Evolutionary conservation across 768 basidiomycete genomes (phyloP).

Genomic region (Hydnum rufescens): DNA sequence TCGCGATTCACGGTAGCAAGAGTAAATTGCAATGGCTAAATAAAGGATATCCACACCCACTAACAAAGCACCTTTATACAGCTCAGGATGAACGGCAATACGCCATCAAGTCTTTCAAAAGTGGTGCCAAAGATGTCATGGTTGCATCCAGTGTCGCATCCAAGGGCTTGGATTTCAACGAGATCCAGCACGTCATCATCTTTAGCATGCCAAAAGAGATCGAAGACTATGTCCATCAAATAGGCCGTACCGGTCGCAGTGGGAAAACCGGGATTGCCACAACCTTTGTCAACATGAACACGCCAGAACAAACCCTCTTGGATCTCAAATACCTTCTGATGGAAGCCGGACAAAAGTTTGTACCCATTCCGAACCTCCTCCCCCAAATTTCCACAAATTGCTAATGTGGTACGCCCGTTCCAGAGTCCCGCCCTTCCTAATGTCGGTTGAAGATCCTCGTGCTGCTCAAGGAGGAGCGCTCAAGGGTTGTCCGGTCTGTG

Average conservation of each 20-base stretch:
- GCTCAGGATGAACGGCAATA: conserved; percentile 98
- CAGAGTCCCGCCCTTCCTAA: conserved; percentile 86
- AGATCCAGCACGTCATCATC: conserved; percentile 97
- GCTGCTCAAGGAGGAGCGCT: conserved; percentile 55
- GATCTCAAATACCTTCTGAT: conserved; percentile 93
- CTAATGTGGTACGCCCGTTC: no score
- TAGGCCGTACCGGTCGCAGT: conserved; percentile 90
- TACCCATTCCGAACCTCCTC: neutral
- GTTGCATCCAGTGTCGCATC: conserved; percentile 96
- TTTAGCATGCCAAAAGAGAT: conserved; percentile 99
- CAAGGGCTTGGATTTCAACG: conserved; percentile 96
- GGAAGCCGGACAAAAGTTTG: conserved; percentile 91
- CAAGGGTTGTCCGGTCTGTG: conserved; percentile 89
- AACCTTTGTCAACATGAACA: conserved; percentile 97
- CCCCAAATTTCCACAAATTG: no score
- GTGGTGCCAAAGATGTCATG: conserved; percentile 97
- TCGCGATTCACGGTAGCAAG: conserved; percentile 96
- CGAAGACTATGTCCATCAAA: conserved; percentile 99
- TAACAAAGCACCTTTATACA: conserved; percentile 16
- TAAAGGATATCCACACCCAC: neutral
- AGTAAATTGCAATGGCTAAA: conserved; percentile 27
- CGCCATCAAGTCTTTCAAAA: conserved; percentile 95
- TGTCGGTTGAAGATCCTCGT: conserved; percentile 78
- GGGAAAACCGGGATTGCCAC: conserved; percentile 99
- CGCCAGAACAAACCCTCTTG: conserved; percentile 83